Base-by-base conservation (phyloP, 1,284 basidiomycete species). In the Melampsora americana region DNA sequence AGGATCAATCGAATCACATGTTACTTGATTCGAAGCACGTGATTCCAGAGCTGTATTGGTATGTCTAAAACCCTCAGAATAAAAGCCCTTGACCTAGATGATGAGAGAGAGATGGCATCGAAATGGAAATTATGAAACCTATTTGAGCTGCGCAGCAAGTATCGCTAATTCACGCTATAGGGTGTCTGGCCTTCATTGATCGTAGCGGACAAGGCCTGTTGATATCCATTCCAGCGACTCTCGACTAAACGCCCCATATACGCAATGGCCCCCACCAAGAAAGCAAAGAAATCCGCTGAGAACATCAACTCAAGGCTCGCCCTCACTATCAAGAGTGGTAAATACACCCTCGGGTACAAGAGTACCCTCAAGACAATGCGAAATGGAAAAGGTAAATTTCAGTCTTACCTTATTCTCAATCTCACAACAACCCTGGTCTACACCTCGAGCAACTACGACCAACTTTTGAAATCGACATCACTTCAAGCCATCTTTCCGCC, bases 311-410 rank as follows among this genome's bases (percentile, higher is more conserved):
- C 94, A 82, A 90, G 91, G 84, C 92, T 99, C 79, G 92, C 93
- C 79, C 93, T 99, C 82, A 95, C 97, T 83, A 95, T 98, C 85
- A 98, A 99, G 89, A 97, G 94, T 80, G 90, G 90, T 79, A 92
- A 94, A 85, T 95, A 92, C 89, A 87, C 88, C 77, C 87, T 96
- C 80, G 94, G 95, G 78, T 95, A 96, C 90, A 96, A 96, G 87
- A 92, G 92, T 80, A 93, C 95, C 73, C 88, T 99, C 82, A 98
- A 98, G 89, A 90, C 93, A 86, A 96, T 99, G 92, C 91, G 96
- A 83, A 91, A 86, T 81, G 95, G 96, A 85, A 97, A 97, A 88
- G 92, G 94, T 96, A 84, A 87, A 92, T 85, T 77, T 72, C 61
- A 72, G 81, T 79, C 74, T 77, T 78, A 79, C n/a, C 11, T 44